Conservation (phyloP, 495 filamentous ascomycete species). For the Aspergillus sclerotiicarbonarius region DNA sequence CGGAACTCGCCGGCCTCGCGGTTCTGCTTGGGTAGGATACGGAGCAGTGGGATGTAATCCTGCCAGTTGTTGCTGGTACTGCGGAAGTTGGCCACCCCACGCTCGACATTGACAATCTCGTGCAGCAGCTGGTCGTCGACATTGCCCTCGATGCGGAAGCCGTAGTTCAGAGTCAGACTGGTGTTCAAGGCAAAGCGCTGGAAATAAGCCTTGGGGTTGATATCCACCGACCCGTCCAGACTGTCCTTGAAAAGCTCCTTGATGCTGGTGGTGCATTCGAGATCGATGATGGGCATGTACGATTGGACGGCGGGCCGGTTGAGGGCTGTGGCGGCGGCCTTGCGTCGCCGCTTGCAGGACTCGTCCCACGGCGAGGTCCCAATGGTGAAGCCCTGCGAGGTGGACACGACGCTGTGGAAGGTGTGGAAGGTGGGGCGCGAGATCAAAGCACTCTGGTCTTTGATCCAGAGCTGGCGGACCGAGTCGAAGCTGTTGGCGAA, state of each 20-base stretch:
- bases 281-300: conserved; percentile 72
- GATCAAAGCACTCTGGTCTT: conserved; percentile 67
- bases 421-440: conserved; percentile 69
- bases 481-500: conserved; percentile 70
- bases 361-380: conserved; percentile 75
- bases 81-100: conserved; percentile 61
- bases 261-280: conserved; percentile 63
- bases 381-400: conserved; percentile 69
- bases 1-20: conserved; percentile 54
- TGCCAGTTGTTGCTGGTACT: conserved; percentile 70
- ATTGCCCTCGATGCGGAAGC: conserved; percentile 58
- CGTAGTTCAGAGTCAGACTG: conserved; percentile 65
- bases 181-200: conserved; percentile 68
- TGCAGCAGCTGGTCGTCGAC: conserved; percentile 56
- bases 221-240: conserved; percentile 53
- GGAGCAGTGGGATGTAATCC: conserved; percentile 64
- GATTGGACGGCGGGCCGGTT: conserved; percentile 65
- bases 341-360: conserved; percentile 66
- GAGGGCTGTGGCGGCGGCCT: conserved; percentile 67
- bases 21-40: conserved; percentile 55
- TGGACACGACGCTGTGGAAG: conserved; percentile 69
- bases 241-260: conserved; percentile 60
- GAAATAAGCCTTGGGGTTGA: conserved; percentile 65
- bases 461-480: conserved; percentile 67
- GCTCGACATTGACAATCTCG: conserved; percentile 63